These are phyloP conservation scores for Yarrowia osloensis DNA, from an alignment of 805 yeast species.

Conservation along the genomic window DNA sequence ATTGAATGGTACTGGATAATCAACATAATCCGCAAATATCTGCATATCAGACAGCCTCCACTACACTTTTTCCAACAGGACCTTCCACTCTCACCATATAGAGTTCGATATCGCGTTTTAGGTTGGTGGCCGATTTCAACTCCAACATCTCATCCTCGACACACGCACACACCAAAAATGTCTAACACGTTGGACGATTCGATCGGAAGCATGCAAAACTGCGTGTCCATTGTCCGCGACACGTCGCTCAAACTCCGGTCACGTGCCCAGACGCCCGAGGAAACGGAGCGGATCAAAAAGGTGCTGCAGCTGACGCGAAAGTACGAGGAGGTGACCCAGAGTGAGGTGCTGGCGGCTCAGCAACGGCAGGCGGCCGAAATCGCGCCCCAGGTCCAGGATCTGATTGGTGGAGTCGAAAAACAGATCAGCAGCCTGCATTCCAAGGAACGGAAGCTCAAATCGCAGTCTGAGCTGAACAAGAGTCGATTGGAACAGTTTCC, in stretches of 20 bases:
- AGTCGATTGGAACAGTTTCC: constrained; percentile 22
- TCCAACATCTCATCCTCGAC: background rate
- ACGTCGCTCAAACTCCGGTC: background rate
- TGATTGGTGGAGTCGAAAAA: constrained; percentile 7
- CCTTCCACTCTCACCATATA: background rate
- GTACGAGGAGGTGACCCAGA: constrained; percentile 25
- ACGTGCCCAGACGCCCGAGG: constrained; percentile 22
- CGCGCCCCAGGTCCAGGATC: constrained; percentile 27
- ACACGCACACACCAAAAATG: background rate
- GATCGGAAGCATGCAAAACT: constrained; percentile 15
- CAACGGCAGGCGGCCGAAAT: constrained; percentile 17
- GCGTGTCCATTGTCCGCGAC: constrained; percentile 11
- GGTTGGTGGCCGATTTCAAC: background rate
- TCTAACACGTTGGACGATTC: constrained; percentile 12
- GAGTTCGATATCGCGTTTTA: constrained; percentile 14
- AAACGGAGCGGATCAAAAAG: constrained; percentile 4
- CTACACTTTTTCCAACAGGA: no score
- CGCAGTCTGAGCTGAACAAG: constrained; percentile 20
- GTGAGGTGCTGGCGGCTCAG: constrained; percentile 20
- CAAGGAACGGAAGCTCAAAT: constrained; percentile 11
- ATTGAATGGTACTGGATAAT: no score
- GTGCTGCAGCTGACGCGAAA: constrained; percentile 19
- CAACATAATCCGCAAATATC: no score
- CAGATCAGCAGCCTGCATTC: constrained; percentile 4
- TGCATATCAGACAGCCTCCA: no score